phyloP scores from a whole-genome alignment of 208 protist species.

The Leptomonas seymouri region DNA sequence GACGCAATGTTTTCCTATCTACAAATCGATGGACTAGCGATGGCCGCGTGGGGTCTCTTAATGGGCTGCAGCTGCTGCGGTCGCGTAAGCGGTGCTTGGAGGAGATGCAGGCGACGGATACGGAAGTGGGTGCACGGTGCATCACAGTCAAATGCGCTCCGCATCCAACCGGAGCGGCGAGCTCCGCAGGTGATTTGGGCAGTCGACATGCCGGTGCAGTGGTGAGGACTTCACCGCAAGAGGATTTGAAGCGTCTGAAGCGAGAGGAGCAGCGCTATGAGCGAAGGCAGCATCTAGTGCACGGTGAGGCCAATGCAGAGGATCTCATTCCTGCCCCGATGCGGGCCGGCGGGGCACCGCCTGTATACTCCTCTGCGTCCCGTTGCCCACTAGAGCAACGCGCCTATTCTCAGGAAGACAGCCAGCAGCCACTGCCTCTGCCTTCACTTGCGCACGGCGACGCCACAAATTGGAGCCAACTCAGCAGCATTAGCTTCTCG shows the following conservation, averaged over 20 bases:
- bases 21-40: not conserved
- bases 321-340: conserved; percentile 26
- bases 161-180: not conserved
- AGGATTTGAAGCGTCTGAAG: conserved; percentile 26
- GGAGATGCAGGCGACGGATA: conserved; percentile 51
- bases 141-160: not conserved
- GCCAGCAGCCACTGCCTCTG: not conserved
- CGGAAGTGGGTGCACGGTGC: not conserved
- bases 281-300: conserved; percentile 15
- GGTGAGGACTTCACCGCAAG: not conserved
- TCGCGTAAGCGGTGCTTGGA: conserved; percentile 74
- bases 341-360: not conserved
- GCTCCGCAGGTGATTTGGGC: not conserved
- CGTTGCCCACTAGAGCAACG: not conserved
- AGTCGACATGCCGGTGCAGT: not conserved
- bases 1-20: not conserved
- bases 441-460: not conserved
- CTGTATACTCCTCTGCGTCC: not conserved
- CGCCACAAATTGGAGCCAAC: conserved; percentile 17
- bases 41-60: not conserved
- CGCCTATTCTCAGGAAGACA: not conserved
- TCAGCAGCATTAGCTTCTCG: conserved; percentile 36
- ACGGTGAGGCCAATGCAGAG: conserved; percentile 9
- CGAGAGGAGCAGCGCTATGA: conserved; percentile 11
- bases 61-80: conserved; percentile 49